Base-by-base conservation (phyloP, 2,329 filamentous ascomycete species). In the Colletotrichum gigasporum region DNA sequence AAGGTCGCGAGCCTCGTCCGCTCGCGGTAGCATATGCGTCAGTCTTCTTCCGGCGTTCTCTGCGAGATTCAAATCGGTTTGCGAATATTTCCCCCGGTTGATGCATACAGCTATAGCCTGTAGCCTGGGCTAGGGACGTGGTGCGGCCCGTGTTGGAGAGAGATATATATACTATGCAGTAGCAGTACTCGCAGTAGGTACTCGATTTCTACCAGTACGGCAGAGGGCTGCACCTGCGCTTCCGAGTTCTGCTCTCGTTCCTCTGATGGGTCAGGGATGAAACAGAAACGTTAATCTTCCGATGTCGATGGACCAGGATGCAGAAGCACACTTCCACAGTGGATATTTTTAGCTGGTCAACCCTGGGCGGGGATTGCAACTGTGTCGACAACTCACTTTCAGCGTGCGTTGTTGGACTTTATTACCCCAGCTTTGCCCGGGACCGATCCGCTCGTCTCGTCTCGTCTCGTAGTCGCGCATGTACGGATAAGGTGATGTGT, bases 211-310 rank as follows among this genome's bases (percentile, higher is more conserved):
- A n/a, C n/a, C n/a, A n/a, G n/a, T 53, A 41, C 16, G 32, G 10
- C n/a, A n/a, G n/a, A n/a, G n/a, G 9, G 39, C 39, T 20, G 39
- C 39, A 12, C n/a, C 12, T 28, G 14, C 5, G 24, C 10, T 14
- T 45, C 41, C 30, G 42, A 26, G 37, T 22, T 48, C 47, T 66
- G 52, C 53, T 66, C 61, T 51, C 47, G 30, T 64, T 60, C 47
- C 51, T 57, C 54, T 55, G 39, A 59, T 59, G 64, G 64, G 47
- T 44, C 64, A 64, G 45, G 47, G 53, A 50, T 66, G 64, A 64
- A 66, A 65, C 60, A 55, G 30, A 54, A 64, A 59, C 39, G 60
- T 59, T 65, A 66, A 66, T 66, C 60, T 66, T 66, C 64, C 64
- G 60, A 66, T 48, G 53, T 52, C 28, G 64, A 66, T 60, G 48